Evolutionary conservation across 2,329 filamentous ascomycete species (phyloP).

Genomic region (Alternaria atra): DNA sequence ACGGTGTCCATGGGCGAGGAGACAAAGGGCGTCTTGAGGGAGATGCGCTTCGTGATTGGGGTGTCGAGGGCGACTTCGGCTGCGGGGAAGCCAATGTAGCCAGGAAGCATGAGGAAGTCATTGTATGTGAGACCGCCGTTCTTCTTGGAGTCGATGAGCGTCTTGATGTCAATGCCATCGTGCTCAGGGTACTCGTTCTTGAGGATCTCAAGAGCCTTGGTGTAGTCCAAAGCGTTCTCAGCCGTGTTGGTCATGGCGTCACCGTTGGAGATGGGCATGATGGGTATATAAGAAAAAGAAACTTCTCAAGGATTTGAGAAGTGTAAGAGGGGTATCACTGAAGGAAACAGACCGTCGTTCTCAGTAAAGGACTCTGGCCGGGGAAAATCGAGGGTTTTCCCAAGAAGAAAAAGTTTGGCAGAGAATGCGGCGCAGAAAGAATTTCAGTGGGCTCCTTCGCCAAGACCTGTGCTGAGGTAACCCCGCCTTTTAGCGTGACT

Average conservation of each 20-base stretch:
- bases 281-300: constrained; percentile 45
- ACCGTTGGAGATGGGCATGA: constrained; percentile 78
- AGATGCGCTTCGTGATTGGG: constrained; percentile 92
- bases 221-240: constrained; percentile 73
- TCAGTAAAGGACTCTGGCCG: constrained; percentile 57
- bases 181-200: constrained; percentile 76
- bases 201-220: constrained; percentile 80
- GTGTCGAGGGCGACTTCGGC: constrained; percentile 88
- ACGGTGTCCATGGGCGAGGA: constrained; percentile 99
- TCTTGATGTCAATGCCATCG: constrained; percentile 88
- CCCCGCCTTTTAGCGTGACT: constrained; percentile 29
- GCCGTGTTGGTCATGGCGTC: constrained; percentile 61
- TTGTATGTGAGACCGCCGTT: constrained; percentile 98
- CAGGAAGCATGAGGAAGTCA: constrained; percentile 95
- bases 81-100: constrained; percentile 97
- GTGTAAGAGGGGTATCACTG: constrained; percentile 24
- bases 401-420: constrained; percentile 52
- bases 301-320: constrained; percentile 46
- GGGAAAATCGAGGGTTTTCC: constrained; percentile 64
- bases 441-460: constrained; percentile 32
- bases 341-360: constrained; percentile 48
- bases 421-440: constrained; percentile 28
- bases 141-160: constrained; percentile 88
- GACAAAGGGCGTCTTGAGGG: constrained; percentile 94
- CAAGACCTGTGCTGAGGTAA: constrained; percentile 22